Conservation (phyloP, 805 yeast species). For the Saccharomycopsis vini region DNA sequence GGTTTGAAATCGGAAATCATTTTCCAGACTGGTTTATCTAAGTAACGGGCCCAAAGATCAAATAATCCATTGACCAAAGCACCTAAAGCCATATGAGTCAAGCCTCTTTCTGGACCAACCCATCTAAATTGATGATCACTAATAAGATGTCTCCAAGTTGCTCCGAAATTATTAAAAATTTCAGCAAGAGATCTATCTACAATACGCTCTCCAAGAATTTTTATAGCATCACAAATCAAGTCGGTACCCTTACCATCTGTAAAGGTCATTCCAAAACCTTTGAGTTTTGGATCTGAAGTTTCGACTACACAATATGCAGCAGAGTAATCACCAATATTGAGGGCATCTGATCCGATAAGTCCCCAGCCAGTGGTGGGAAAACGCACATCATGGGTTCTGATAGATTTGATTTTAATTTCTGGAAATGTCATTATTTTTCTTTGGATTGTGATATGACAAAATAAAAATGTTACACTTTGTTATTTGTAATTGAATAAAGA, state of each 20-base stretch:
- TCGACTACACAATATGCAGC: constrained; percentile 30
- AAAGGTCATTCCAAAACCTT: constrained; percentile 36
- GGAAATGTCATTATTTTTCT: not conserved
- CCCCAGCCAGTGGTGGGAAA: constrained; percentile 34
- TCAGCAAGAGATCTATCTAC: constrained; percentile 27
- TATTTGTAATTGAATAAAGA: no score
- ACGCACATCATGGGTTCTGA: constrained; percentile 27
- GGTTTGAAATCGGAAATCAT: constrained; percentile 35
- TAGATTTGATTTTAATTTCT: constrained; percentile 24
- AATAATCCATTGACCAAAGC: constrained; percentile 34
- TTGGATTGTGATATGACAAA: no score
- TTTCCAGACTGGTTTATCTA: constrained; percentile 34
- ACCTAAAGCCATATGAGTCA: constrained; percentile 33
- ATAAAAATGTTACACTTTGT: no score
- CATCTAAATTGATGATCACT: constrained; percentile 34
- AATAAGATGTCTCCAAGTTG: constrained; percentile 33
- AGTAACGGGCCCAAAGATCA: constrained; percentile 35
- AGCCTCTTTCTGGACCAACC: constrained; percentile 39
- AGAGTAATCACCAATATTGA: constrained; percentile 35
- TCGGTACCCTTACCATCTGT: constrained; percentile 34
- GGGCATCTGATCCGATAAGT: constrained; percentile 35
- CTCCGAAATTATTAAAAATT: constrained; percentile 31
- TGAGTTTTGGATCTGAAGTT: constrained; percentile 24
- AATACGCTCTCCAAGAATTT: constrained; percentile 30
- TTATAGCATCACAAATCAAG: constrained; percentile 29